Base-by-base conservation (phyloP, 2,329 filamentous ascomycete genomes). In the Canariomyces notabilis region DNA sequence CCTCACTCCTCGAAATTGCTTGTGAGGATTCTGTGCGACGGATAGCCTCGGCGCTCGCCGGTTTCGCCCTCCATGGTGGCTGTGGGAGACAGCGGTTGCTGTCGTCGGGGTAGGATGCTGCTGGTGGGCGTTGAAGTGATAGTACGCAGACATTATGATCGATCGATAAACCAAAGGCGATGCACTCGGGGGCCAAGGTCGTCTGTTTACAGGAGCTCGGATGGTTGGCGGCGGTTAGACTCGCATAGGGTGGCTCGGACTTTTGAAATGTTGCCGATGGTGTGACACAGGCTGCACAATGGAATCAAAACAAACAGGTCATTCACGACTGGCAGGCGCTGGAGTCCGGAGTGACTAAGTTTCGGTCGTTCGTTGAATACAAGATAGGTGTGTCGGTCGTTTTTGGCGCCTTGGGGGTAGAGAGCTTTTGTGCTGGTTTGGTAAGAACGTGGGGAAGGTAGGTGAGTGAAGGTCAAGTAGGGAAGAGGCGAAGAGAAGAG, bases 1-100 rank as follows among this genome's bases (percentile, higher is more conserved):
- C 63, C 87, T 85, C 44, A 90, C 85, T 54, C 85, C 83, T 53
- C 89, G 86, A 64, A 88, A 89, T 68, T 95, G 89, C 67, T 89
- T 86, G 64, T 94, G 87, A 41, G 83, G 72, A 70, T 91, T 89
- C 64, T 95, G 89, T 36, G 84, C 78, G 42, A 88, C 83, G 34
- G 85, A 84, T 59, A 93, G 75, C 60, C 90, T 82, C 50, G 89
- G 87, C 35, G 85, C 87, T 63, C 91, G 81, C 62, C 91, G 85
- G 66, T 87, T 90, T 61, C 91, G 88, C 60, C 87, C 85, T 61
- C 82, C 84, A 67, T 93, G 86, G 70, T 91, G 85, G 67, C 79
- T 85, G 72, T 93, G 86, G 54, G 83, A 76, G 60, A 76, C 67
- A 34, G 69, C 73, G 58, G 72, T 74, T 47, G 75, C 69, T 46